Base-by-base conservation (phyloP, 2,329 filamentous ascomycete species). In the Clarireedia homoeocarpa region DNA sequence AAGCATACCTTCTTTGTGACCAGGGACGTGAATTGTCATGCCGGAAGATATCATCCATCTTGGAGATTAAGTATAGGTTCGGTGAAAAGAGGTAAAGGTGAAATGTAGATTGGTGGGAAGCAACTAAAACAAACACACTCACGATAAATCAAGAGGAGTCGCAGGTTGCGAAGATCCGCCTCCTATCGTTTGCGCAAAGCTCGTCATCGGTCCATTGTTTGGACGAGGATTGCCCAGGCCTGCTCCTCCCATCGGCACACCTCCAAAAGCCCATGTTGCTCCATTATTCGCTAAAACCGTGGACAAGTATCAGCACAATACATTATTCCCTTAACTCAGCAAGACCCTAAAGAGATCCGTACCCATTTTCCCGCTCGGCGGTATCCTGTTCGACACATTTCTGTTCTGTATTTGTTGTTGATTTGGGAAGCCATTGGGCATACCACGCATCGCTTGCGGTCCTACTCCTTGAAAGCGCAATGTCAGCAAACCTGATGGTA, bases 361-460 rank as follows among this genome's bases (percentile, higher is more conserved):
- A 85, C 83, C 79, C 76, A 84, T 71, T 71, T 86, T 86, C 55
- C 82, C 82, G 64, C 83, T 84, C 54, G 81, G 81, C 57, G 81
- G 82, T 77, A 86, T 74, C 67, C 83, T 77, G 69, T 70, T 80
- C 53, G 82, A 76, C 44, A 78, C 77, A 61, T 74, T 73, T 67
- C 83, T 77, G 62, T 76, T 77, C 65, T 83, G 82, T 57, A 76
- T 60, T 70, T 81, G 80, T 70, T 81, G 81, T 64, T 82, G 81
- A 64, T 74, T 74, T 62, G 75, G 77, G 69, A 84, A 85, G 61
- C 78, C 79, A 65, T 75, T 76, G 53, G 82, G 82, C 72, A 85
- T 77, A 65, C 81, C 80, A 52, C 82, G 79, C 65, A 85, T 70
- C 66, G 80, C 75, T 72, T 83, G 83, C 64, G 81, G 82, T 73